Conservation (phyloP, 2,329 filamentous ascomycete species). For the Aspergillus costaricaensis region DNA sequence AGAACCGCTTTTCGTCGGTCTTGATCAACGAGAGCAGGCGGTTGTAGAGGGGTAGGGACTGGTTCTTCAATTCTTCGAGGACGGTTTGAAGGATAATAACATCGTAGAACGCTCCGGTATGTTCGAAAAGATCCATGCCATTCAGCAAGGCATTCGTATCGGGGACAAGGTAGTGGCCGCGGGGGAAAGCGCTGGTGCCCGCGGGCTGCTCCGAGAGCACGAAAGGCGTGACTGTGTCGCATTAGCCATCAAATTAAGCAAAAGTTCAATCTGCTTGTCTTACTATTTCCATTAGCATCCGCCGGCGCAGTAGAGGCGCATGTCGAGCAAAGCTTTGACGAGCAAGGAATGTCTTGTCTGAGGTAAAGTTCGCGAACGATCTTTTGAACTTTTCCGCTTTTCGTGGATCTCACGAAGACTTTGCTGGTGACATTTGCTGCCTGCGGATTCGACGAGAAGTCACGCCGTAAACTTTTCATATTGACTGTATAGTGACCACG, state of each 20-base stretch:
- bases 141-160: conserved; percentile 95
- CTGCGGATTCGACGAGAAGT: conserved; percentile 55
- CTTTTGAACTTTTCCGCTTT: conserved; percentile 96
- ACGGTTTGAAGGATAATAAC: conserved; percentile 97
- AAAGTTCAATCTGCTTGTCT: conserved; percentile 15
- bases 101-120: conserved; percentile 88
- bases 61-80: conserved; percentile 90
- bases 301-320: conserved; percentile 75
- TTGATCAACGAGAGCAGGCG: conserved; percentile 86
- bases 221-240: conserved; percentile 68
- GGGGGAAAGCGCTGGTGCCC: conserved; percentile 76
- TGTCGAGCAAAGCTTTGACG: conserved; percentile 78
- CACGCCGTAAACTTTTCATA: conserved; percentile 66
- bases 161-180: conserved; percentile 90
- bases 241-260: conserved; percentile 22
- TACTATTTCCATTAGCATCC: conserved; percentile 77
- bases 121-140: conserved; percentile 96
- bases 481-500: conserved; percentile 20
- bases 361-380: conserved; percentile 96
- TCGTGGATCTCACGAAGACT: conserved; percentile 90
- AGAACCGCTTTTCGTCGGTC: conserved; percentile 95
- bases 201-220: conserved; percentile 87
- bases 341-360: conserved; percentile 95
- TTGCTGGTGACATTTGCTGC: conserved; percentile 87
- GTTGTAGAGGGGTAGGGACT: conserved; percentile 92